Evolutionary conservation across 371 early-diverging fungal species (phyloP), one percentile per base, ranked within the genome.

Genomic region (Saksenaea oblongispora): DNA sequence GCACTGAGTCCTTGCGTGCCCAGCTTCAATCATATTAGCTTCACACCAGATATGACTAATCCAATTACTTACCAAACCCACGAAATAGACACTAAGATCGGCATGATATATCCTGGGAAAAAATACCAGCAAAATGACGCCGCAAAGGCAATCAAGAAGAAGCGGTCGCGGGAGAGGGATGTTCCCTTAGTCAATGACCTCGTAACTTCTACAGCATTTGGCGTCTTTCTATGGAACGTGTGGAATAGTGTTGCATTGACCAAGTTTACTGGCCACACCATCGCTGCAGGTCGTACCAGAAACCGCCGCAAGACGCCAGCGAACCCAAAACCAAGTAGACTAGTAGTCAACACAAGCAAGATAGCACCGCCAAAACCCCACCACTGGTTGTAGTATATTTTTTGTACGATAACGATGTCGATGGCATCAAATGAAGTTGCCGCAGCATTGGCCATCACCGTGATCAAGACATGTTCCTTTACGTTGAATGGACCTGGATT

Each of bases 211-310:
- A 72, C 67, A 11, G 62, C 77, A 27, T 74, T 74, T 39, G 74
- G 77, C 0, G 58, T 82, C 34, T 76, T 56, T 53, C 69, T 66
- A 70, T 93, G 94, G 35, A 93, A 80, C 0, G 92, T 84, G 54
- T 85, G 84, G 73, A 92, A 90, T 8, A 95, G 68, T 1, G 94
- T 89, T 24, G 90, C 87, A 61, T 82, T 83, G 57, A 93, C 86
- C 51, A 96, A 71, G 42, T 80, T 87, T 31, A 84, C 74, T 3
- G 95, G 95, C 94, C 94, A 95, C n/a, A 94, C 79, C 95, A 96
- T 94, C 80, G 73, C 58, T 4, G 81, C 65, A 34, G 95, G 95
- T 24, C 86, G 81, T 14, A 96, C 92, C 24, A 95, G 76, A 74
- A 86, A 92, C 17, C 85, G 82, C 34, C 93, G 86, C 47, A 84